Base-by-base conservation (phyloP, 139 green algal species). In the Trebouxia sp. region DNA sequence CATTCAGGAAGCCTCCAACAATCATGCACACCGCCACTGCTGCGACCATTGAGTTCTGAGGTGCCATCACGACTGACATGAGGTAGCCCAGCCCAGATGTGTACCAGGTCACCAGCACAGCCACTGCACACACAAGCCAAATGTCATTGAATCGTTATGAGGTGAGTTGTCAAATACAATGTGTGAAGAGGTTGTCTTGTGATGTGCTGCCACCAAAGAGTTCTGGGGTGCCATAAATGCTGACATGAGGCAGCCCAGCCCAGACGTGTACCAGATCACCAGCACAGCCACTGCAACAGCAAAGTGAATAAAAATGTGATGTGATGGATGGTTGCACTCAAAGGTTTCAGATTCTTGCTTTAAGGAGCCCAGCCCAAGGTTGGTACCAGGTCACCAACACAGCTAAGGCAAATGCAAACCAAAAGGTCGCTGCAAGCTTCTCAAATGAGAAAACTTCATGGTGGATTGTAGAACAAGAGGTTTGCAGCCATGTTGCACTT, bases 1-100 rank as follows among this genome's bases (percentile, higher is more conserved):
- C 87, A 67, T 90, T 90, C 42, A 91, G 77, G 80, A 91, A 90
- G 38, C 85, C 85, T 8, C 87, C 85, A 4, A 82, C 15, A 41
- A 90, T 82, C 77, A 90, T 83, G 45, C 78, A 53, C 65, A 88
- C 48, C 37, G 85, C 70, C 20, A 88, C 83, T 6, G 80, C 65
- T 30, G 87, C 86, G 45, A 91, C 81, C 69, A 91, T 87, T 5
- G 82, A 81, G 80, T 82, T 88, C 43, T 85, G 66, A 51, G 80
- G 79, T 5, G 51, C 72, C n/a, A 84, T 58, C 32, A 87, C 30
- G n/a, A 88, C 62, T 0, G 70, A 83, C 78, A 87, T 81, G 24
- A 81, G 26, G 72, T 80, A 81, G 48, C 72, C 56, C 32, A 84
- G 69, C 41, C 78, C 79, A 32, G 81, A 80, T 24, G 45, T 83